Evolutionary conservation across 768 basidiomycete species (phyloP).

Genomic region (Clavaria fumosa): DNA sequence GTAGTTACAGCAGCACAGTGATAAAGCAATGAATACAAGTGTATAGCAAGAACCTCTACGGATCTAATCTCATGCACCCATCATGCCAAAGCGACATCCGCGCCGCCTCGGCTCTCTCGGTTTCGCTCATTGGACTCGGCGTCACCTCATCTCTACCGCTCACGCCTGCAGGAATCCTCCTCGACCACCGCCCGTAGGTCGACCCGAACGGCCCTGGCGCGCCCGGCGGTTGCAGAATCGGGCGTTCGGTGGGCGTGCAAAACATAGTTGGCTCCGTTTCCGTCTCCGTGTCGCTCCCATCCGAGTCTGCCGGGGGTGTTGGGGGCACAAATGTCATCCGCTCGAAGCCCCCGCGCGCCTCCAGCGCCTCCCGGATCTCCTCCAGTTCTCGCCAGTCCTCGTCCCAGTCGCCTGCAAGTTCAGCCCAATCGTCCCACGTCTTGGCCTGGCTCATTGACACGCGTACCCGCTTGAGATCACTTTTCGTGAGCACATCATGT

Average conservation of each 20-base stretch:
- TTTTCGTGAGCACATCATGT: slow-evolving; percentile 39
- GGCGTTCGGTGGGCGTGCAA: slow-evolving; percentile 36
- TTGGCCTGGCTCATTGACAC: slow-evolving; percentile 46
- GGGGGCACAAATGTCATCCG: slow-evolving; percentile 3
- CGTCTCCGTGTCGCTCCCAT: slow-evolving; percentile 12
- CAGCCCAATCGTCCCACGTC: slow-evolving; percentile 36
- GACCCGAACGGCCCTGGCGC: slow-evolving; percentile 36
- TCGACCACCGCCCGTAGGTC: slow-evolving; percentile 18
- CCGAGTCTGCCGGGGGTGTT: not conserved
- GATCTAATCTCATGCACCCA: no score
- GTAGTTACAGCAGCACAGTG: no score
- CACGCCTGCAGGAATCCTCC: slow-evolving; percentile 23
- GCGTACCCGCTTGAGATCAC: slow-evolving; percentile 39
- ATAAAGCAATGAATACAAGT: no score
- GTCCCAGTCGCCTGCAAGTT: slow-evolving; percentile 32
- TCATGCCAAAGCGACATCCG: no score
- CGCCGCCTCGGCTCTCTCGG: no score
- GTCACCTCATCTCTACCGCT: slow-evolving; percentile 31
- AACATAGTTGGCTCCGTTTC: slow-evolving; percentile 5
- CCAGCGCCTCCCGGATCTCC: slow-evolving; percentile 40
- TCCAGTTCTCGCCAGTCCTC: slow-evolving; percentile 31
- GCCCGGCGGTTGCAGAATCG: slow-evolving; percentile 43
- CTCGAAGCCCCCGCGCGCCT: slow-evolving; percentile 31
- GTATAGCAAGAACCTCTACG: no score
- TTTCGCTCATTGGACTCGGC: no score